Evolutionary conservation across 768 basidiomycete species (phyloP).

Genomic region (Amanita fuliginea): DNA sequence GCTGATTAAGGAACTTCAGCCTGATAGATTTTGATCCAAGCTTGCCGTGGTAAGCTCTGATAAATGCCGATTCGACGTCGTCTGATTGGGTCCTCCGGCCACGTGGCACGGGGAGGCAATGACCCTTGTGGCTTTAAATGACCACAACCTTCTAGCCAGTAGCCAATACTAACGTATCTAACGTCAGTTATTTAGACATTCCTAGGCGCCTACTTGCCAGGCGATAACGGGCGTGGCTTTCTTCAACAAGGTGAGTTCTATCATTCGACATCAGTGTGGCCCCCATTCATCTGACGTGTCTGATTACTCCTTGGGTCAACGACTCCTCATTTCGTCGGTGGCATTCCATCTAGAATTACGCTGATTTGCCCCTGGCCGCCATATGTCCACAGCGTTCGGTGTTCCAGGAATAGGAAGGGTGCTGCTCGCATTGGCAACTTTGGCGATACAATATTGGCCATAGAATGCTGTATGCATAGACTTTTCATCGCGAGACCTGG

Average conservation of each 20-base stretch:
- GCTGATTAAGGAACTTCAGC: not conserved
- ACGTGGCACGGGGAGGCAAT: not conserved
- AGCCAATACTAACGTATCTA: not conserved
- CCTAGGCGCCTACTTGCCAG: not conserved
- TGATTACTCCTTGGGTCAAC: no score
- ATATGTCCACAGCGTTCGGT: no score
- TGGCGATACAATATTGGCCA: no score
- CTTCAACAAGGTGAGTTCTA: not conserved
- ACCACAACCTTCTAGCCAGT: not conserved
- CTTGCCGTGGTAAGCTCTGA: not conserved
- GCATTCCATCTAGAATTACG: no score
- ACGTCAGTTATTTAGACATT: not conserved
- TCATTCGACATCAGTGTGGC: not conserved
- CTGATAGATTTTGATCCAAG: not conserved
- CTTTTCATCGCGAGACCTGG: no score
- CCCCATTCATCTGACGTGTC: no score
- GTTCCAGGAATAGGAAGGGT: no score
- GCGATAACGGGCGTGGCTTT: no score
- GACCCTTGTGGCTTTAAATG: not conserved
- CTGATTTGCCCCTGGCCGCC: no score
- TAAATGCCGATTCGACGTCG: not conserved
- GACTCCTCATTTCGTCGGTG: no score
- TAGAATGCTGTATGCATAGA: no score
- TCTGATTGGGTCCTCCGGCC: not conserved
- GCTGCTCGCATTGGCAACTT: no score